These are phyloP conservation scores for Nicotiana sylvestris DNA, from an alignment of 257 asterid genomes.

Conservation along the genomic window DNA sequence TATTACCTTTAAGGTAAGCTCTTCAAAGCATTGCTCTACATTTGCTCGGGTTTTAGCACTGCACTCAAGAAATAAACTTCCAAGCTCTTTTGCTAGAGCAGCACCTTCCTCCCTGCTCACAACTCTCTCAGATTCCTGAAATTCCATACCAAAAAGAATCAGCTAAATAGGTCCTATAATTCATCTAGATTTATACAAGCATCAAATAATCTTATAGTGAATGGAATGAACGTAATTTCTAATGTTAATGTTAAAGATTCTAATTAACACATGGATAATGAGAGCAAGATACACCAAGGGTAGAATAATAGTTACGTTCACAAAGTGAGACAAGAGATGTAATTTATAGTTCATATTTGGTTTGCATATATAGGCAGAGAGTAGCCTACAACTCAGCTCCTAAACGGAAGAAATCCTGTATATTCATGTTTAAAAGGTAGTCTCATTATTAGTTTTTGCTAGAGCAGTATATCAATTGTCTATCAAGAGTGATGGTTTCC, in stretches of 20 bases:
- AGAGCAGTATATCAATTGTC: too few relatives aligned
- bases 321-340: background rate
- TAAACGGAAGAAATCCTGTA: too few relatives aligned
- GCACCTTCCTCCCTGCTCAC: slow-evolving; percentile 61
- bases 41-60: slow-evolving; percentile 61
- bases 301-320: background rate
- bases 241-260: background rate
- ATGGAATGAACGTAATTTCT: background rate
- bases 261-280: background rate
- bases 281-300: background rate
- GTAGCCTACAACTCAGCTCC: background rate
- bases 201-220: background rate
- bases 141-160: background rate
- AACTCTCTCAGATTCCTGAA: slow-evolving; percentile 55
- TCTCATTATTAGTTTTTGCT: too few relatives aligned
- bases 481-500: background rate
- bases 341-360: background rate
- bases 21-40: slow-evolving; percentile 57
- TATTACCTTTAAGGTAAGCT: slow-evolving; percentile 50
- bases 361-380: background rate
- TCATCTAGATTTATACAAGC: too few relatives aligned
- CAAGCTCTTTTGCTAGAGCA: slow-evolving; percentile 52
- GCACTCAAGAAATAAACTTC: slow-evolving; percentile 56
- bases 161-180: too few relatives aligned
- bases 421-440: too few relatives aligned